phyloP scores from a whole-genome alignment of 2,329 filamentous ascomycete genomes.

The Elsinoe perseae region DNA sequence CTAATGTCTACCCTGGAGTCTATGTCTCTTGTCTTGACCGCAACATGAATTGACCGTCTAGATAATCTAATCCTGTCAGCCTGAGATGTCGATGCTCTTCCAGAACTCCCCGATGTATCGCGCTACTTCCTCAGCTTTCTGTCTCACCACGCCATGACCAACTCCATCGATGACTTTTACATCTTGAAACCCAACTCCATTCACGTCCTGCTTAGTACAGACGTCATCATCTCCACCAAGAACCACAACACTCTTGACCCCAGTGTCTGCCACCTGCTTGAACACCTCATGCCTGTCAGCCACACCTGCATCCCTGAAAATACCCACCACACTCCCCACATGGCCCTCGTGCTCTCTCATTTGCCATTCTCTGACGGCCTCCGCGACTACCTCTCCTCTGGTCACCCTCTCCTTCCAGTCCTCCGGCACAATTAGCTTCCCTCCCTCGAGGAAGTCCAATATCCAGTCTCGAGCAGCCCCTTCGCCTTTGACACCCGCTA shows the following conservation, averaged over 20 bases:
- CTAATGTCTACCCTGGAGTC: no score
- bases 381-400: conserved; percentile 40
- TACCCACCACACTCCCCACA: conserved; percentile 38
- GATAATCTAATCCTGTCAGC: no score
- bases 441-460: conserved; percentile 38
- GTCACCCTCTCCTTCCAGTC: conserved; percentile 41
- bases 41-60: no score
- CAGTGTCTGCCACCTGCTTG: conserved; percentile 21
- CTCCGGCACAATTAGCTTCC: conserved; percentile 33
- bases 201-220: conserved; percentile 29
- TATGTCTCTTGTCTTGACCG: no score
- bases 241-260: conserved; percentile 6
- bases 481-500: conserved; percentile 20
- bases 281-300: conserved; percentile 34
- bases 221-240: conserved; percentile 16
- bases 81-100: conserved; percentile 16
- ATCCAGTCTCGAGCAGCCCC: conserved; percentile 31
- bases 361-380: conserved; percentile 45
- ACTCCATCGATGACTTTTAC: conserved; percentile 33
- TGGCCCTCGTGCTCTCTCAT: conserved; percentile 41
- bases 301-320: conserved; percentile 41
- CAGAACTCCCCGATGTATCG: conserved; percentile 28
- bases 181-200: conserved; percentile 29
- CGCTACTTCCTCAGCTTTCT: conserved; percentile 33
- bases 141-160: conserved; percentile 37